phyloP scores from a whole-genome alignment of 129 eudicot genomes.

The Saposhnikovia divaricata region DNA sequence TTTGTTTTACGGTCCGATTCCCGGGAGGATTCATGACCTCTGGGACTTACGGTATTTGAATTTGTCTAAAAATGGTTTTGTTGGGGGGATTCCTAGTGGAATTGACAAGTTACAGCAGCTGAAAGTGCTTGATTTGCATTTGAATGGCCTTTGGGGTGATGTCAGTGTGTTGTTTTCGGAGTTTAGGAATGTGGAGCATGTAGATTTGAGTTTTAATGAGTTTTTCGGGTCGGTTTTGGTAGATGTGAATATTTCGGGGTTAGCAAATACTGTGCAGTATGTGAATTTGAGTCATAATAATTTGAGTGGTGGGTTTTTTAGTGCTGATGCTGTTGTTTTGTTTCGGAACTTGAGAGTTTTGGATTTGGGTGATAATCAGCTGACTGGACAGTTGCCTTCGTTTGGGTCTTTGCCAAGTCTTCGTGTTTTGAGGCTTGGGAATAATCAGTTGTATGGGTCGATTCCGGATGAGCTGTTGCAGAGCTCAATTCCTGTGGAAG shows the following conservation, averaged over 20 bases:
- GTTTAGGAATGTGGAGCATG: slow-evolving; percentile 65
- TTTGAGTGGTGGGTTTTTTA: slow-evolving; percentile 56
- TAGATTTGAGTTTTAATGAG: slow-evolving; percentile 70
- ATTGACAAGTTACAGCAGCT: slow-evolving; percentile 63
- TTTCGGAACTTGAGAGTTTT: slow-evolving; percentile 73
- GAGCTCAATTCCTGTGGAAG: slow-evolving; percentile 48
- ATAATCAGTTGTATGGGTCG: slow-evolving; percentile 61
- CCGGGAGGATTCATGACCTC: slow-evolving; percentile 50
- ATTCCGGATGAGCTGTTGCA: slow-evolving; percentile 65
- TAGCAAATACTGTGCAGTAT: slow-evolving; percentile 63
- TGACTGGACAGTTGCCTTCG: slow-evolving; percentile 71
- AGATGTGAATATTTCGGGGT: slow-evolving; percentile 40
- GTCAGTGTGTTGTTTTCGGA: slow-evolving; percentile 40
- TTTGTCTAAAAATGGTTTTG: slow-evolving; percentile 61
- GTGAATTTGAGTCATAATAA: slow-evolving; percentile 67
- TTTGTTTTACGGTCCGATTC: slow-evolving; percentile 77
- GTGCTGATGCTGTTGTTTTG: slow-evolving; percentile 33
- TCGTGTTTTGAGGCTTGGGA: slow-evolving; percentile 49
- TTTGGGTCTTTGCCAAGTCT: slow-evolving; percentile 56
- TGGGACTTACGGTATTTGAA: slow-evolving; percentile 62
- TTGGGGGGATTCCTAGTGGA: slow-evolving; percentile 57
- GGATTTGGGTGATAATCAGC: slow-evolving; percentile 73
- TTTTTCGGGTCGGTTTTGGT: slow-evolving; percentile 54
- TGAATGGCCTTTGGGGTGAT: slow-evolving; percentile 65
- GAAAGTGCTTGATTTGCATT: slow-evolving; percentile 70